phyloP scores from a whole-genome alignment of 2,329 filamentous ascomycete species.

The Venturia pyrina region DNA sequence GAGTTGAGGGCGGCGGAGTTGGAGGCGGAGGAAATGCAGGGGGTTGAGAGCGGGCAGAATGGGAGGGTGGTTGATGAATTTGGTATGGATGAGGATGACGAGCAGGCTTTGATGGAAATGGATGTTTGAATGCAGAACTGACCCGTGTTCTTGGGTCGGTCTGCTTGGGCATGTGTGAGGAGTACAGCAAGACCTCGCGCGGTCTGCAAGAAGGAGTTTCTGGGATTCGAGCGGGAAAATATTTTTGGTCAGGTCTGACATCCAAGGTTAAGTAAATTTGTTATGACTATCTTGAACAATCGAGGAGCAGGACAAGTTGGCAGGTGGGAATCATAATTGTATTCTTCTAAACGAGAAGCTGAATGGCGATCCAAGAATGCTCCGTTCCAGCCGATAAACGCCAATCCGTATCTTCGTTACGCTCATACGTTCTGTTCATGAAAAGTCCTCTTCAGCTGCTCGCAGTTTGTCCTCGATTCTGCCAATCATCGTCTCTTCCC shows the following conservation, averaged over 20 bases:
- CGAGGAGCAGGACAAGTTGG: not conserved
- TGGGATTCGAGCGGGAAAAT: not conserved
- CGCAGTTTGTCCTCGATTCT: constrained; percentile 8
- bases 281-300: not conserved
- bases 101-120: constrained; percentile 24
- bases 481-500: constrained; percentile 8
- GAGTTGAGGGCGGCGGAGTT: constrained; percentile 45
- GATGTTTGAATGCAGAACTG: constrained; percentile 11
- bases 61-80: constrained; percentile 22
- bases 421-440: not conserved
- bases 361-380: not conserved
- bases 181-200: not conserved
- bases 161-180: not conserved
- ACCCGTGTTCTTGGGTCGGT: not conserved
- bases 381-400: not conserved
- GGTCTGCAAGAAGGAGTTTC: not conserved
- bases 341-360: not conserved
- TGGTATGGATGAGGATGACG: constrained; percentile 22
- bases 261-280: not conserved
- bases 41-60: constrained; percentile 25
- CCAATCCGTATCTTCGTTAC: not conserved
- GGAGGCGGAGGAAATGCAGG: constrained; percentile 26
- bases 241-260: not conserved
- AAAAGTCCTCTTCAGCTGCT: constrained; percentile 1
- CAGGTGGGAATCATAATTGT: not conserved